phyloP scores from a whole-genome alignment of 2,329 filamentous ascomycete species.

The Coniochaeta sp. region DNA sequence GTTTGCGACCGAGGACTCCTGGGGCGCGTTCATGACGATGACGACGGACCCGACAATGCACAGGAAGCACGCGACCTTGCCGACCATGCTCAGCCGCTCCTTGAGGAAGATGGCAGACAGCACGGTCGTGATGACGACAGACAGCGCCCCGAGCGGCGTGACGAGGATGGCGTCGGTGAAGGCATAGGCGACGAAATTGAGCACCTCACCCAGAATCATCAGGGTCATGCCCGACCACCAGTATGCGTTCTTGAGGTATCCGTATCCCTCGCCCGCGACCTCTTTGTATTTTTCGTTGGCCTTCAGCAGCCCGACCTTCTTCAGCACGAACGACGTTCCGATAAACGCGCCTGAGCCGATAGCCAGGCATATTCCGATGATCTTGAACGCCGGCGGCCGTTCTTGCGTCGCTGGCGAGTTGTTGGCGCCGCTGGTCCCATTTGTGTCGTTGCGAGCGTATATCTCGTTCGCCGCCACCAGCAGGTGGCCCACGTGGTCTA shows the following conservation, averaged over 20 bases:
- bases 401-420: conserved; percentile 13
- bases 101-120: conserved; percentile 93
- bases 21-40: conserved; percentile 89
- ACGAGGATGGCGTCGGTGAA: conserved; percentile 96
- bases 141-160: conserved; percentile 82
- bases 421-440: conserved; percentile 16
- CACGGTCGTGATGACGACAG: conserved; percentile 86
- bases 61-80: conserved; percentile 91
- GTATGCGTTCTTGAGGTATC: conserved; percentile 88
- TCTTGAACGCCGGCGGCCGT: conserved; percentile 62
- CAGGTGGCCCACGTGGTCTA: not conserved
- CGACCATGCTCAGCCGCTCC: conserved; percentile 89
- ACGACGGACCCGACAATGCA: conserved; percentile 90
- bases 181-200: conserved; percentile 95
- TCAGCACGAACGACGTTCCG: conserved; percentile 88
- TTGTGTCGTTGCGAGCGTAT: conserved; percentile 27
- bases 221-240: conserved; percentile 97
- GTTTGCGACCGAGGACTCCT: conserved; percentile 73
- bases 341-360: conserved; percentile 88
- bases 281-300: conserved; percentile 97
- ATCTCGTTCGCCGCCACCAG: conserved; percentile 24
- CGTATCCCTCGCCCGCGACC: conserved; percentile 91
- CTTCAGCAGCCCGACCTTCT: conserved; percentile 84
- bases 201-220: conserved; percentile 94
- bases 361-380: conserved; percentile 78